phyloP scores from a whole-genome alignment of 2,329 filamentous ascomycete species.

The Emmonsiellopsis sp. region DNA sequence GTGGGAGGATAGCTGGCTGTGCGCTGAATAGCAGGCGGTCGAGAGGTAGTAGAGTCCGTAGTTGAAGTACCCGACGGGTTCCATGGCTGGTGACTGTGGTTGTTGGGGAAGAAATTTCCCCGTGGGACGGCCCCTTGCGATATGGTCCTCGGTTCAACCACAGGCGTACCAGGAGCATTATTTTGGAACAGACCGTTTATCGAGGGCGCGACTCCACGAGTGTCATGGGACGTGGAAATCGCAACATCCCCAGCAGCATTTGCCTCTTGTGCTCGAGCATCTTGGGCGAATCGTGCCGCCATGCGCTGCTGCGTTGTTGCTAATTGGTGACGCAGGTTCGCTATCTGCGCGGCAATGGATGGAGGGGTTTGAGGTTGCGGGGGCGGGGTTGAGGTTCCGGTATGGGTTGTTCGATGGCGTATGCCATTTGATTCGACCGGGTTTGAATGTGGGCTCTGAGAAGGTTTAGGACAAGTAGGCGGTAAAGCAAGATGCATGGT shows the following conservation, averaged over 20 bases:
- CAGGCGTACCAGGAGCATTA: not conserved
- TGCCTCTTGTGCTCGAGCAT: not conserved
- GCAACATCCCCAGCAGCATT: not conserved
- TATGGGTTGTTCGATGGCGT: not conserved
- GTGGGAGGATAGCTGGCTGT: not conserved
- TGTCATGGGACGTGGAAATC: not conserved
- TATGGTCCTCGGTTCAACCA: not conserved
- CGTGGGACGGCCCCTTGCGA: not conserved
- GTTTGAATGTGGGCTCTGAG: not conserved
- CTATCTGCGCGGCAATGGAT: not conserved
- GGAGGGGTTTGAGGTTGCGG: not conserved
- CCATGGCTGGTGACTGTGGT: not conserved
- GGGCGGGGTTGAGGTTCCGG: not conserved
- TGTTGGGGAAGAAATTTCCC: not conserved
- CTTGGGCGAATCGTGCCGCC: not conserved
- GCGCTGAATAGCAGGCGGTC: not conserved
- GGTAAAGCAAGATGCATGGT: slow-evolving; percentile 36
- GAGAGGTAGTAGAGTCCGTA: not conserved
- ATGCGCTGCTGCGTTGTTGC: not conserved
- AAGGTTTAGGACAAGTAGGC: slow-evolving; percentile 19
- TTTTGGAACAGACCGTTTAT: not conserved
- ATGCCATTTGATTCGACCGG: not conserved
- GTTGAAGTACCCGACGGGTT: not conserved
- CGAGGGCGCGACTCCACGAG: not conserved
- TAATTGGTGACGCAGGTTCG: not conserved